These are phyloP conservation scores for Talaromyces albobiverticillius DNA, from an alignment of 2,329 filamentous ascomycete species.

Conservation along the genomic window DNA sequence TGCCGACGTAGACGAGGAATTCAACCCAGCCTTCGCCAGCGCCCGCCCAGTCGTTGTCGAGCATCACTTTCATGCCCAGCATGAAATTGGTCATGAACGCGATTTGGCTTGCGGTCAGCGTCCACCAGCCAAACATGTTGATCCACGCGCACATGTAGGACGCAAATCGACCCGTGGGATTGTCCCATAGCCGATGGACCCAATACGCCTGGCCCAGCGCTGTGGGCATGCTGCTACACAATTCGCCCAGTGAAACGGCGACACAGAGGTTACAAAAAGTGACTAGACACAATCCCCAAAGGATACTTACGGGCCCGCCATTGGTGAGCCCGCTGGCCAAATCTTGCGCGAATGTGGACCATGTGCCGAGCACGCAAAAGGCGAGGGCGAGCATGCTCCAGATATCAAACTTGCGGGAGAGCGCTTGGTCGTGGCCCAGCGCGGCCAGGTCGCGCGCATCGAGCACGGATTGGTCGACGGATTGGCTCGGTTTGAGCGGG, in stretches of 20 bases:
- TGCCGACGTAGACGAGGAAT: conserved; percentile 55
- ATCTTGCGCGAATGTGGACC: conserved; percentile 56
- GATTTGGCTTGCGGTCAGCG: conserved; percentile 54
- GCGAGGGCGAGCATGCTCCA: conserved; percentile 59
- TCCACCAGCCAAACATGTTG: conserved; percentile 61
- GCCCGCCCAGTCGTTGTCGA: conserved; percentile 48
- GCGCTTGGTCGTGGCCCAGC: conserved; percentile 43
- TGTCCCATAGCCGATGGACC: conserved; percentile 46
- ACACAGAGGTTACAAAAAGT: conserved; percentile 54
- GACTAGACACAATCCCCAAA: conserved; percentile 57
- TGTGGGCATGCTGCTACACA: conserved; percentile 59
- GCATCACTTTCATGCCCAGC: conserved; percentile 56
- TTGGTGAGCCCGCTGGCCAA: conserved; percentile 53
- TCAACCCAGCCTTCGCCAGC: conserved; percentile 50
- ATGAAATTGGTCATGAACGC: conserved; percentile 60
- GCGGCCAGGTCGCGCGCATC: conserved; percentile 42
- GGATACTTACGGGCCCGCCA: conserved; percentile 53
- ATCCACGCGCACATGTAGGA: conserved; percentile 61
- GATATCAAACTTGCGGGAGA: conserved; percentile 50
- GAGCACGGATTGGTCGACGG: conserved; percentile 31
- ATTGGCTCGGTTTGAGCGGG: conserved; percentile 11
- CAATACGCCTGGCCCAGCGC: conserved; percentile 61
- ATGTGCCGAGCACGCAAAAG: conserved; percentile 58
- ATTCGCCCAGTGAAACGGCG: conserved; percentile 55
- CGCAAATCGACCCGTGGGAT: conserved; percentile 45